A percentile compares a stretch with the other conserved stretches of the same genome.
These are phyloP conservation scores for Sicyos edulis DNA, from an alignment of 306 rosid species.

Conservation along the genomic window DNA sequence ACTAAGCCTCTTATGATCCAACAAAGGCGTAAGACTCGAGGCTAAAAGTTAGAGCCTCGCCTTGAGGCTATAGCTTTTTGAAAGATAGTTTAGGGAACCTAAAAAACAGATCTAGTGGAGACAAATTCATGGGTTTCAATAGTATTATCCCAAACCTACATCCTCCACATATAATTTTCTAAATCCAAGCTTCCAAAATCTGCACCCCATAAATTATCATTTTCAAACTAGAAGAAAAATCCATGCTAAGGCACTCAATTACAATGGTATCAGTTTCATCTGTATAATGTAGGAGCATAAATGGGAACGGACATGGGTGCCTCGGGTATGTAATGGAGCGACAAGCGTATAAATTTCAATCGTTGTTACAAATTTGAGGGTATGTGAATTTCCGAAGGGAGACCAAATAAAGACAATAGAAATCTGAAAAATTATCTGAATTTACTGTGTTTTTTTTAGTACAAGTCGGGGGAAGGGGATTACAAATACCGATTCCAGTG, in stretches of 20 bases:
- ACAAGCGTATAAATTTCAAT: neutral
- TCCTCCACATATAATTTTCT: no score
- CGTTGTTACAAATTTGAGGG: neutral
- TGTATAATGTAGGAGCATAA: neutral
- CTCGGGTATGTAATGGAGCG: no score
- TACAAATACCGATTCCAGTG: no score
- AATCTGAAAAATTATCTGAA: neutral
- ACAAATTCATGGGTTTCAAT: neutral
- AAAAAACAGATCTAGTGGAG: no score
- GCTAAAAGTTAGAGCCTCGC: no score
- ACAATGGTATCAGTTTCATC: slow-evolving; percentile 1
- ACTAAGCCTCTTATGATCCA: no score
- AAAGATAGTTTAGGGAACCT: no score
- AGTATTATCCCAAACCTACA: no score
- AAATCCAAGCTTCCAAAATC: neutral
- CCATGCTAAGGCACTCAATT: neutral
- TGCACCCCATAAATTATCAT: neutral
- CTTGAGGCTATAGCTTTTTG: no score
- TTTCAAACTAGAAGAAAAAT: neutral
- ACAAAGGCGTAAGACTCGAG: no score
- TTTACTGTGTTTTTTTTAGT: no score
- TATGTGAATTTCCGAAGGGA: neutral
- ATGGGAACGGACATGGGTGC: neutral
- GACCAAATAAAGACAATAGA: neutral
- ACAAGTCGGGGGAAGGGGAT: no score